These are phyloP conservation scores for Starmerella roubikii DNA, from an alignment of 805 yeast species.

Conservation along the genomic window DNA sequence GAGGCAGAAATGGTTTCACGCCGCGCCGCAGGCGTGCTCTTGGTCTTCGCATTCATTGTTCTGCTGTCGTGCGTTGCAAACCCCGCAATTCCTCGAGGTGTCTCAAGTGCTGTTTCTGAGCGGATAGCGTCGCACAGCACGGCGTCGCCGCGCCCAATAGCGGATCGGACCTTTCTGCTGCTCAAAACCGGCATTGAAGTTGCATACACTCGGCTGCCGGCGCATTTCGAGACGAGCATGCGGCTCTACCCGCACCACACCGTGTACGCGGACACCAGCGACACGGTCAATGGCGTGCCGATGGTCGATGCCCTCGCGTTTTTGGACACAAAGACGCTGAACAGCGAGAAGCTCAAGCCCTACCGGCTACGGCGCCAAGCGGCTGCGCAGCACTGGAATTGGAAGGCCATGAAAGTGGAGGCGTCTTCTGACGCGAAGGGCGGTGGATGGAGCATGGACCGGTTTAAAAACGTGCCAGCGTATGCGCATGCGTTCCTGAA, in stretches of 20 bases:
- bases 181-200: conserved; percentile 28
- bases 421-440: conserved; percentile 5
- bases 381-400: conserved; percentile 19
- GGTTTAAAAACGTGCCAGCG: conserved; percentile 30
- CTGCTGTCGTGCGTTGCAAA: not conserved
- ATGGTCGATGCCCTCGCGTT: conserved; percentile 25
- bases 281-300: conserved; percentile 24
- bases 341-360: conserved; percentile 13
- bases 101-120: not conserved
- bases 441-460: conserved; percentile 28
- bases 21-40: not conserved
- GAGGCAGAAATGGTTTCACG: conserved; percentile 1
- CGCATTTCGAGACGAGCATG: conserved; percentile 27
- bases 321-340: conserved; percentile 18
- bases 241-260: conserved; percentile 25
- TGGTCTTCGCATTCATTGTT: not conserved
- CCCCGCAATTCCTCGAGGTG: not conserved
- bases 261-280: conserved; percentile 27
- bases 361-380: conserved; percentile 22
- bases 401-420: conserved; percentile 13
- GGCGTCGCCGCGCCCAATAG: not conserved
- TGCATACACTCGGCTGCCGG: conserved; percentile 27
- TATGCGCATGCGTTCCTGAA: conserved; percentile 26
- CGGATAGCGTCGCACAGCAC: no score
- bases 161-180: conserved; percentile 23